Conservation (phyloP, 345 rosid species). For the Carallia brachiata region DNA sequence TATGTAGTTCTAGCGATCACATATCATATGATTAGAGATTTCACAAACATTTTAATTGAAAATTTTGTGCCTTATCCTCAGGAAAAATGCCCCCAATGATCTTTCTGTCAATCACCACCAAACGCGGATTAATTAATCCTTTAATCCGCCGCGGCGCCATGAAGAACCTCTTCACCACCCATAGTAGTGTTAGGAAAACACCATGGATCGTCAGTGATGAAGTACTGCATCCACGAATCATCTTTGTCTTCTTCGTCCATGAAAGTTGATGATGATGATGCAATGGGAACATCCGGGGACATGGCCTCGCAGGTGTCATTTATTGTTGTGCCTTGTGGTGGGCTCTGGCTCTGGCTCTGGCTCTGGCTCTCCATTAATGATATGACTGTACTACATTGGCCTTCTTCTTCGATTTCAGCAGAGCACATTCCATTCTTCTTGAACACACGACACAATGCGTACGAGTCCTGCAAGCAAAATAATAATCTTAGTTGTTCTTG, state of each 20-base stretch:
- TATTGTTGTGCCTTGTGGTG: slow-evolving; percentile 20
- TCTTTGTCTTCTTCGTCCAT: slow-evolving; percentile 77
- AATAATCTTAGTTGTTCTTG: background rate
- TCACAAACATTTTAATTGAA: background rate
- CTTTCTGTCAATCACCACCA: slow-evolving; percentile 6
- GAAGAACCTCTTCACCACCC: slow-evolving; percentile 17
- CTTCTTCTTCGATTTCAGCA: slow-evolving; percentile 68
- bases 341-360: slow-evolving; percentile 32
- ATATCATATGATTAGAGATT: background rate
- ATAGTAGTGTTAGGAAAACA: slow-evolving; percentile 41
- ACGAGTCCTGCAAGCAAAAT: slow-evolving; percentile 56
- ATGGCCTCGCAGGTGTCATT: slow-evolving; percentile 48
- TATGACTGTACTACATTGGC: slow-evolving; percentile 38
- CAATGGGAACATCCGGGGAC: slow-evolving; percentile 70
- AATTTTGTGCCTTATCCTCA: slow-evolving; percentile 9
- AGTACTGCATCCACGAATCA: slow-evolving; percentile 90
- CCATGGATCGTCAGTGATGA: slow-evolving; percentile 93
- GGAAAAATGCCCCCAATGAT: background rate
- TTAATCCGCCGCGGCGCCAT: slow-evolving; percentile 4
- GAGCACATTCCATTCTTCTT: slow-evolving; percentile 82
- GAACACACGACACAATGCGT: slow-evolving; percentile 91
- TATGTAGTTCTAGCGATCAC: no score
- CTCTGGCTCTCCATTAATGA: slow-evolving; percentile 40
- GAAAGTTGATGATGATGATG: slow-evolving; percentile 37
- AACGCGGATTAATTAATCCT: background rate